Base-by-base conservation (phyloP, 306 rosid species). In the Medicago arabica region DNA sequence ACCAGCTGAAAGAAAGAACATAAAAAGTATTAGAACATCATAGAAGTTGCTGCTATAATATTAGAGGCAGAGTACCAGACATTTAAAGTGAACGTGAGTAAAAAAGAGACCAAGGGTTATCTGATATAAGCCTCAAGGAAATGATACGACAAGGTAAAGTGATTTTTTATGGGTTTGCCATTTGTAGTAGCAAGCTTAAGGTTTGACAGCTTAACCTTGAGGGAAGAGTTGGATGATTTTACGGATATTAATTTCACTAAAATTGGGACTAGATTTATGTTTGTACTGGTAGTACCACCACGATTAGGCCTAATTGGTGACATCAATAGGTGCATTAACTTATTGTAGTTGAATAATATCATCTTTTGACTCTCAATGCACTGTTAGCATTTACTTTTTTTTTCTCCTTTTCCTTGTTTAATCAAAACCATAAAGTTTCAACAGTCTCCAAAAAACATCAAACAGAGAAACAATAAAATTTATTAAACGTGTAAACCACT, bases 1-100 rank as follows among this genome's bases (percentile, higher is more conserved):
- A 90, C 97, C 55, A 96, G 81, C 99, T 96, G 92, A 67, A 78
- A 68, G 75, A 53, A 18, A 57, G 63, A 59, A 75, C 23, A 69
- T 70, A 87, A 85, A 43, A 86, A 15, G n/a, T 36, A 71, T 18
- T 41, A 81, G 61, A 36, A 55, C 34, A 61, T 36, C 57, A 69
- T 50, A 25, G 77, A 40, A 43, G 44, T 71, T 68, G 39, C 16
- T 36, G 54, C 60, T 67, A 69, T 71, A 36, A 41, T 36, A 64
- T 17, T 28, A 28, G 31, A 28, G 31, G 31, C 51, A 71, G 69
- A 83, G 21, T 46, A 46, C 15, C 58, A 14, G 21, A 46, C 15
- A 46, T 47, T 61, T 31, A 61, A 31, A 31, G 58, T 25, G 67
- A 79, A 38, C 39, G 8, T 16, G 15, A 14, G 50, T 54, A 17